Evolutionary conservation across 2,329 filamentous ascomycete species (phyloP).

Genomic region (Bipolaris gigantea): DNA sequence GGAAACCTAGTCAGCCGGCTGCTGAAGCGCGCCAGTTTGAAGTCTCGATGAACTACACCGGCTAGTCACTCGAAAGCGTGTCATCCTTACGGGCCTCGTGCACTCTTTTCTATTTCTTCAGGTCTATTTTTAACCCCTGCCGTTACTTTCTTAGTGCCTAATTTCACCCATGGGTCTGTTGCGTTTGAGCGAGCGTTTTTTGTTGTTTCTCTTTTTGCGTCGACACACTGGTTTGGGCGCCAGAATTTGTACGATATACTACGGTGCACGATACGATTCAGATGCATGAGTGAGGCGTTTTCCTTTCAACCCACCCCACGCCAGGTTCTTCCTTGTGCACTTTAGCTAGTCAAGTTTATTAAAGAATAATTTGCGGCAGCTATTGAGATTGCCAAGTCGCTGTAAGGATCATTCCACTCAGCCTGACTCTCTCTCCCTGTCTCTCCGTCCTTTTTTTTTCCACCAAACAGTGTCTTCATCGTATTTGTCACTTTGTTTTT

Average conservation of each 20-base stretch:
- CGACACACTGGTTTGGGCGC: background rate
- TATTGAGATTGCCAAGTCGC: background rate
- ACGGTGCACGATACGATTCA: conserved; percentile 15
- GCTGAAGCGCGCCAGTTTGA: conserved; percentile 43
- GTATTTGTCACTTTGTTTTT: background rate
- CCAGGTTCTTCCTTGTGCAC: conserved; percentile 6
- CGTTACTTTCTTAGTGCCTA: background rate
- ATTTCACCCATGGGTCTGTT: conserved; percentile 8
- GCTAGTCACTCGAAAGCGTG: background rate
- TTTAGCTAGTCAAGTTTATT: conserved; percentile 13
- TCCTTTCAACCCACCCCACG: conserved; percentile 3
- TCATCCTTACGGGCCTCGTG: background rate
- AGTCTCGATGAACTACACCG: conserved; percentile 20
- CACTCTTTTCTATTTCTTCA: background rate
- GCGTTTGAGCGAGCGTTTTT: conserved; percentile 11
- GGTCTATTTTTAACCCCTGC: background rate
- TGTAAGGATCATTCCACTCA: background rate
- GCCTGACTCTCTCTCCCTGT: background rate
- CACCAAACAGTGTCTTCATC: too few relatives aligned
- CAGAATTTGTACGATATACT: conserved; percentile 9
- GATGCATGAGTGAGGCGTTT: conserved; percentile 31
- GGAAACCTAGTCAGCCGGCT: conserved; percentile 42
- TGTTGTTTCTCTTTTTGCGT: background rate
- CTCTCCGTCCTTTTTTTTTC: too few relatives aligned
- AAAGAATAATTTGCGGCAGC: conserved; percentile 16